Percentiles rank a stretch among this genome's conserved stretches.
These are phyloP conservation scores for Thinopyrum elongatum DNA, from an alignment of 176 grass and related monocot species.

Conservation along the genomic window DNA sequence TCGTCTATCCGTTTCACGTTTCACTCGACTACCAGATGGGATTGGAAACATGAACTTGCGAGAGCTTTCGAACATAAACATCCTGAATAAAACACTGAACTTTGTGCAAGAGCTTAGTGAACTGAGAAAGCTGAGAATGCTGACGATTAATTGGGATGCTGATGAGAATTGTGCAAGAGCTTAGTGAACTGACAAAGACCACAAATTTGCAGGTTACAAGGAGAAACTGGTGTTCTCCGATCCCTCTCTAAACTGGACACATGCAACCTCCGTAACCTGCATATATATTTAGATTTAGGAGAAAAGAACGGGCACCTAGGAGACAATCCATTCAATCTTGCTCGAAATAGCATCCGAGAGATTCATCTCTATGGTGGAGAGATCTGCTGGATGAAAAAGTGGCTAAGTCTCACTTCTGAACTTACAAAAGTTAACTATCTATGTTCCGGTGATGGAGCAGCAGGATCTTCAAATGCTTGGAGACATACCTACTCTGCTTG, in stretches of 20 bases:
- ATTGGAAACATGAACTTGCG: background rate
- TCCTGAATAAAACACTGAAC: background rate
- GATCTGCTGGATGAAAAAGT: background rate
- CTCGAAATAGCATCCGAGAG: background rate
- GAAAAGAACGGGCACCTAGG: background rate
- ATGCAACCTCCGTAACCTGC: background rate
- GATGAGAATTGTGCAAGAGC: too few species aligned
- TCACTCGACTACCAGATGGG: background rate
- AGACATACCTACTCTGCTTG: background rate
- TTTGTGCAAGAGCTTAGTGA: background rate
- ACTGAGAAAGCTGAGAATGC: background rate
- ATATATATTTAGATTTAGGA: background rate
- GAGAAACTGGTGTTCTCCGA: background rate
- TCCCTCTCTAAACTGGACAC: background rate
- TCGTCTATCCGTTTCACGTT: background rate
- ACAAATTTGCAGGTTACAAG: background rate
- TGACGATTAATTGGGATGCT: background rate
- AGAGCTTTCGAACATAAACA: background rate
- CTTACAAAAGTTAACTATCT: background rate
- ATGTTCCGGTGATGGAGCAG: background rate
- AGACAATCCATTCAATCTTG: background rate
- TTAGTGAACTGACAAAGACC: too few species aligned
- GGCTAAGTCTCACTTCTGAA: background rate
- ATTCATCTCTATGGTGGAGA: background rate
- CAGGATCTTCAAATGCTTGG: background rate